Conservation (phyloP, 129 eudicot species). For the Flaveria trinervia region DNA sequence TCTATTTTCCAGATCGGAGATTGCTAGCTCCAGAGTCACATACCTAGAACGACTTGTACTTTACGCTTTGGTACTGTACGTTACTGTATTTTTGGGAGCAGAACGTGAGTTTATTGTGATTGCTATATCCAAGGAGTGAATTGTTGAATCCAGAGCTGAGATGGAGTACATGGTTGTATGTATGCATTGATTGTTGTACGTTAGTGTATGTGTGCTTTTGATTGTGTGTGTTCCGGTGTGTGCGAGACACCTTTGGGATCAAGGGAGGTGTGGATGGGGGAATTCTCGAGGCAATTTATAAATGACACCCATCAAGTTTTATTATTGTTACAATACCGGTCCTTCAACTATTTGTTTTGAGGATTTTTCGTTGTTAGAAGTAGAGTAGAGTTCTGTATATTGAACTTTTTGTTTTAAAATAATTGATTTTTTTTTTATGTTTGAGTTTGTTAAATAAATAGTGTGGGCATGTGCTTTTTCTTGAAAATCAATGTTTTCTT, state of each 20-base stretch:
- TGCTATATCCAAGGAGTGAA: constrained; percentile 3
- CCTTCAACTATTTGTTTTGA: background rate
- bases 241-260: constrained; percentile 34
- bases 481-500: no score
- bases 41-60: background rate
- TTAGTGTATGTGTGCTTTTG: background rate
- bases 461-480: no score
- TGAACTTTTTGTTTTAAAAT: background rate
- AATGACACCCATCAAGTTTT: constrained; percentile 5
- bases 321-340: background rate
- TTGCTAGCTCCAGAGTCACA: background rate
- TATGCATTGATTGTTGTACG: background rate
- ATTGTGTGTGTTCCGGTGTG: constrained; percentile 2
- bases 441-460: no score
- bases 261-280: constrained; percentile 40
- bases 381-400: background rate
- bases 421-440: no score
- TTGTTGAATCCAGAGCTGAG: background rate
- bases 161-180: background rate
- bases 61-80: background rate
- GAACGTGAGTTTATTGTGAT: background rate
- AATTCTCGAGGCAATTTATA: constrained; percentile 26
- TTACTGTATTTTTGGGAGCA: background rate
- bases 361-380: background rate
- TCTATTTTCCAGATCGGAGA: constrained; percentile 17